Evolutionary conservation across 1,139 yeast genomes (phyloP), one percentile per base, ranked within the genome.

Genomic region (Sugiyamaella pinicola): DNA sequence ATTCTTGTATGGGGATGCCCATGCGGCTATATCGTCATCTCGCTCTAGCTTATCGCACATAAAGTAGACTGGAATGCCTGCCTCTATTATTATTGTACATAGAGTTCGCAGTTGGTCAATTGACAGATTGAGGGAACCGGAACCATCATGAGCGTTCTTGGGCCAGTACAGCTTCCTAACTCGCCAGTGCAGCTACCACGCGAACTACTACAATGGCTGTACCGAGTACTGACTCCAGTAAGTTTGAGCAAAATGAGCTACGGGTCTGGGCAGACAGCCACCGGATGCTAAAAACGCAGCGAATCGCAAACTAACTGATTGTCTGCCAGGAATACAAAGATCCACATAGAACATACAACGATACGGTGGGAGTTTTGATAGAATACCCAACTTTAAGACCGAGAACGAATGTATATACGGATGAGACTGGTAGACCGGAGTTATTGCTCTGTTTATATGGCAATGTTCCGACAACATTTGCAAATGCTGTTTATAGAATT

Each of bases 371-470:
- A 42, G 73, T 81, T 18, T 74, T 91, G 37, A 77, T 76, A 51
- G 64, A 73, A 10, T 74, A 66, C 50, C 79, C 81, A 29, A 69
- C 81, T 1, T 74, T 89, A 52, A 76, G 79, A 59, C 85, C 93
- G 18, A 74, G 88, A 56, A 90, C 97, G 0, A 79, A 82, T 54
- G 85, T 88, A 1, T 83, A 78, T 65, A 85, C 90, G 0, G 74
- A 80, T 48, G 76, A 74, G 18, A 62, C 74, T 1, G 96, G 97
- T 1, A 69, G 68, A 10, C 74, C 87, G 1, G 74, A 76, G 31
- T 73, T 90, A 24, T 71, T 89, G 49, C 71, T 89, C 13, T 84
- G 85, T 57, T 60, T 90, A 1, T 78, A 76, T 61, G 96, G 96
- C 0, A 73, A 77, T 1, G 61, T 84, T 3, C 76, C 78, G 0